Evolutionary conservation across 768 basidiomycete species (phyloP).

Genomic region (Pulveroboletus sp.): DNA sequence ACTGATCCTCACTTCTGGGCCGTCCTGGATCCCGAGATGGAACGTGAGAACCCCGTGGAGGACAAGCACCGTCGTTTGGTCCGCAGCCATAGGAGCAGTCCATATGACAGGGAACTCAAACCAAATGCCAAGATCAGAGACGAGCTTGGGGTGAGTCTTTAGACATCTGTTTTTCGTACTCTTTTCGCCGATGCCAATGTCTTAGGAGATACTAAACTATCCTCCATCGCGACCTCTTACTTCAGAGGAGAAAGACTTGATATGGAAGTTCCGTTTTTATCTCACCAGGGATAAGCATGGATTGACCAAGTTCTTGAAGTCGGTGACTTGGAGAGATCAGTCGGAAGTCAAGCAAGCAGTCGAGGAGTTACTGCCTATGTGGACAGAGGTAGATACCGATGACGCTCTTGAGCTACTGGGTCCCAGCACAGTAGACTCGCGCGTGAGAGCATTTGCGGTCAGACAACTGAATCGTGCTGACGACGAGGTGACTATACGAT

Average conservation of each 20-base stretch:
- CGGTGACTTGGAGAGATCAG: conserved; percentile 95
- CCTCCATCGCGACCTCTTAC: conserved; percentile 85
- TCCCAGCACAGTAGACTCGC: conserved; percentile 83
- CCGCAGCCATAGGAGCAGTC: conserved; percentile 92
- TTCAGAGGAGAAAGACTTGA: conserved; percentile 91
- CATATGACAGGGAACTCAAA: conserved; percentile 92
- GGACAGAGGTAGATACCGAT: conserved; percentile 97
- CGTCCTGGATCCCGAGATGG: conserved; percentile 87
- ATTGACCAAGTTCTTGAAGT: conserved; percentile 95
- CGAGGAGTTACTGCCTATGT: conserved; percentile 90
- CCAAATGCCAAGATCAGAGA: conserved; percentile 96
- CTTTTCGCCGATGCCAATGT: neutral
- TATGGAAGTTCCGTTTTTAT: conserved; percentile 99
- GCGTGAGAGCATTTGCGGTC: conserved; percentile 93
- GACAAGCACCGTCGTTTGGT: conserved; percentile 94
- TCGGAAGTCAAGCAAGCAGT: conserved; percentile 98
- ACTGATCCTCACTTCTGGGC: conserved; percentile 80
- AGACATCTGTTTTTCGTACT: neutral
- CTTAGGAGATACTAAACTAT: conserved; percentile 84
- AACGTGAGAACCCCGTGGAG: conserved; percentile 93
- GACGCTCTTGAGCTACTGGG: conserved; percentile 95
- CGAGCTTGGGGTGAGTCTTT: conserved; percentile 71
- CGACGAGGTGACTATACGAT: conserved; percentile 69
- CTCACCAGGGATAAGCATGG: conserved; percentile 89
- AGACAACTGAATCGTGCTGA: conserved; percentile 87